phyloP scores from a whole-genome alignment of 768 basidiomycete species.

The Tylopilus sp. region DNA sequence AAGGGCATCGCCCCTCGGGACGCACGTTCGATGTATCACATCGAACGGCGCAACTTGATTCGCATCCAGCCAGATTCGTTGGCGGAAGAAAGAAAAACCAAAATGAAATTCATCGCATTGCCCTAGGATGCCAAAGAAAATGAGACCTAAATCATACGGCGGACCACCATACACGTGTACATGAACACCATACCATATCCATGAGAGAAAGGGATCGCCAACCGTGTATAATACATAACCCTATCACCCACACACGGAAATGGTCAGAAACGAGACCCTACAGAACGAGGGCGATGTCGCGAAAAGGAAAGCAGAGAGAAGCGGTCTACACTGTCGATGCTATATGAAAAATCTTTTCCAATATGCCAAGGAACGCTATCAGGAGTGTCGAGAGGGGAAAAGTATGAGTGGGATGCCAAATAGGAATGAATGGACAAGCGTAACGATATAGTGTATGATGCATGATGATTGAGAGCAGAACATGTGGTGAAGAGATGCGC shows the following conservation, averaged over 20 bases:
- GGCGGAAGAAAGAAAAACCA: background rate
- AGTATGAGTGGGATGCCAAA: conserved; percentile 10
- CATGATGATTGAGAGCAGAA: conserved; percentile 9
- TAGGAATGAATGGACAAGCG: conserved; percentile 12
- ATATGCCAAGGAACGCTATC: conserved; percentile 4
- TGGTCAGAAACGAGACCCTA: conserved; percentile 10
- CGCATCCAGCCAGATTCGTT: background rate
- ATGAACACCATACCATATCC: conserved; percentile 6
- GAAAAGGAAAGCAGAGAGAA: background rate
- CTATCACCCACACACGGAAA: conserved; percentile 11
- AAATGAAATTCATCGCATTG: background rate
- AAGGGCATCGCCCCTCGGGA: background rate
- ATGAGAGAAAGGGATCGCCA: background rate
- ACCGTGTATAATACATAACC: conserved; percentile 12
- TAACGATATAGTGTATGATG: conserved; percentile 15
- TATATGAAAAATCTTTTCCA: conserved; percentile 2
- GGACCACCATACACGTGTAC: background rate
- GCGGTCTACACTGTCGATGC: conserved; percentile 13
- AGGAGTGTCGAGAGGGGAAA: background rate
- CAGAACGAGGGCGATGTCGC: background rate
- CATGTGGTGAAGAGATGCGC: conserved; percentile 7
- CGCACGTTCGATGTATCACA: background rate
- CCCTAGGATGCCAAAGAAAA: background rate
- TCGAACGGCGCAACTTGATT: too few relatives aligned
- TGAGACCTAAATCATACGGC: background rate